Base-by-base conservation (phyloP, 2,329 filamentous ascomycete species). In the Sporothrix sp. region DNA sequence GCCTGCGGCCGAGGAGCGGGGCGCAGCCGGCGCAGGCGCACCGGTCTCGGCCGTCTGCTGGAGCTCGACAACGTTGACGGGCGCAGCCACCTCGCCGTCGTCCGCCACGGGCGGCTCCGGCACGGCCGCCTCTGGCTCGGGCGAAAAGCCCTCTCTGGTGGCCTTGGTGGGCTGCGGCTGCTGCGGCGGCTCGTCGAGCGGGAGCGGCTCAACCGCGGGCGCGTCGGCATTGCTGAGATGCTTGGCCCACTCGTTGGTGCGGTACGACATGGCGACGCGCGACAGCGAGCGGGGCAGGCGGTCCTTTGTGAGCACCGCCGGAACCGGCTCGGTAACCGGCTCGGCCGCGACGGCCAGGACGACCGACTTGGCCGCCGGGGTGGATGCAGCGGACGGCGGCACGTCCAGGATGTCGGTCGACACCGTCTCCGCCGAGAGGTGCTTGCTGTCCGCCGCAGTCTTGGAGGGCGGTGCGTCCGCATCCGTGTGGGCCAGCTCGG, bases 181-280 rank as follows among this genome's bases (percentile, higher is more conserved):
- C 16, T 32, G 61, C 48, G 27, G 32, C 56, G 68, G 55, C 59
- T 66, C 64, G 55, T 74, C 61, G 4, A 79, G 61, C 21, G 76
- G 71, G 11, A 85, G 64, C 2, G 80, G 75, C 7, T 87, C 82
- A 1, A 76, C 65, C 43, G 81, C 76, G 1, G 88, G 88, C 5
- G 71, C 69, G 14, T 96, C 90, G 7, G 91, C 89, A 37, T 77
- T 71, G 56, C 82, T 81, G 10, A 95, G 73, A 64, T 95, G 88
- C 64, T 95, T 96, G 0, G 89, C 88, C 91, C 91, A 97, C 67
- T 97, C 91, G 57, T 95, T 95, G 2, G 89, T 96, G 52, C 91
- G 80, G 62, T 93, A 95, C 0, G 85, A 86, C 63, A 87, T 71
- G 2, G 89, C 84, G 8, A 95, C 78, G 54, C 79, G 83, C 1